Evolutionary conservation across 306 rosid genomes (phyloP).

Genomic region (Abrus pulchellus): DNA sequence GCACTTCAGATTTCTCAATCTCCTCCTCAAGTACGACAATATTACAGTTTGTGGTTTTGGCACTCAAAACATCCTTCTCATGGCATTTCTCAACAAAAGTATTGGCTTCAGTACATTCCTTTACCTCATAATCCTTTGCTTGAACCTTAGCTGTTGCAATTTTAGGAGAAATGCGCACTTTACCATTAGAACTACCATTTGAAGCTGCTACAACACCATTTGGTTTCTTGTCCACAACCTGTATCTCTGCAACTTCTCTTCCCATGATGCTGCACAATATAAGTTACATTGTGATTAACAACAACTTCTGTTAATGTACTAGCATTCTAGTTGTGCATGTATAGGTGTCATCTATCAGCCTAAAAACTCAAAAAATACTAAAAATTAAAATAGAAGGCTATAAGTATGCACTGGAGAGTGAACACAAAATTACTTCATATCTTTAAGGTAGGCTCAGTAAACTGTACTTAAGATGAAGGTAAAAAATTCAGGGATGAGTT

Average conservation of each 20-base stretch:
- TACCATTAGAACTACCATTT: conserved; percentile 59
- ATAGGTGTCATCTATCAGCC: conserved; percentile 5
- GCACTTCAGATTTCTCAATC: conserved; percentile 62
- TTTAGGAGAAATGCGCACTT: conserved; percentile 57
- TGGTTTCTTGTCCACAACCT: conserved; percentile 60
- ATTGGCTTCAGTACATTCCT: conserved; percentile 62
- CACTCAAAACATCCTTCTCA: conserved; percentile 60
- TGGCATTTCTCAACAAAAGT: conserved; percentile 54
- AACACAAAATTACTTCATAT: background rate
- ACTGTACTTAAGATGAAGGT: background rate
- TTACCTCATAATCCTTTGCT: conserved; percentile 66
- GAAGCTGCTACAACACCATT: conserved; percentile 52
- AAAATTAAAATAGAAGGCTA: background rate
- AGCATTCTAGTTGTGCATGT: conserved; percentile 36
- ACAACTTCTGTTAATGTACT: background rate
- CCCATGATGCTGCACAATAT: conserved; percentile 82
- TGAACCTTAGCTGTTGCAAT: conserved; percentile 55
- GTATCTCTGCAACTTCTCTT: conserved; percentile 73
- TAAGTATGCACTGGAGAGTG: background rate
- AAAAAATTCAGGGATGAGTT: conserved; percentile 16
- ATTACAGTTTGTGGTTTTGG: conserved; percentile 58
- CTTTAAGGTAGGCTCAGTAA: background rate
- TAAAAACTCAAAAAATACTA: background rate
- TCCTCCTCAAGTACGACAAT: conserved; percentile 54
- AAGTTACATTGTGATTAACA: conserved; percentile 41